Percentiles rank a stretch among this genome's conserved stretches.
These are phyloP conservation scores for Pyropia haitanensis DNA, from an alignment of 23 red algal species.

Conservation along the genomic window DNA sequence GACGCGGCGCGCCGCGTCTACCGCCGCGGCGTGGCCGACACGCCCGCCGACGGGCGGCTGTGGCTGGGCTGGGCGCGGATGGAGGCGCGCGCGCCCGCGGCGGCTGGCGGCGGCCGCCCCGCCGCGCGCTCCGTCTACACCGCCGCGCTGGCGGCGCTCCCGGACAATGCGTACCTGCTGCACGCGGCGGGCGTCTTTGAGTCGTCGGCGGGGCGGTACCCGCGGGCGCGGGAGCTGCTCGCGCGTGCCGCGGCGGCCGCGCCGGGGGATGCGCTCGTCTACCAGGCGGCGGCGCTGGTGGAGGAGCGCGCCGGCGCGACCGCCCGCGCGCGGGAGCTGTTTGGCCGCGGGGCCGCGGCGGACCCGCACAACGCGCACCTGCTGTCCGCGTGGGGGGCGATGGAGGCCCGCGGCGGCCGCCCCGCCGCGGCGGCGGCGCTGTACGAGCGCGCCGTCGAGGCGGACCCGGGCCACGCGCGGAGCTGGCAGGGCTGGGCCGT, in stretches of 20 bases:
- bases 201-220: conserved; percentile 8
- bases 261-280: conserved; percentile 37
- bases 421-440: conserved; percentile 13
- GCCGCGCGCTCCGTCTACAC: conserved; percentile 4
- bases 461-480: conserved; percentile 29
- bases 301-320: conserved; percentile 42
- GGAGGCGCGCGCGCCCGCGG: conserved; percentile 2
- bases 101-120: neutral
- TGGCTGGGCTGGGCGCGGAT: conserved; percentile 11
- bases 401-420: conserved; percentile 12
- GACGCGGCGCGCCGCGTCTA: too few species aligned
- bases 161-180: conserved; percentile 29
- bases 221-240: conserved; percentile 40
- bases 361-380: conserved; percentile 30
- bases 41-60: neutral
- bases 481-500: conserved; percentile 77
- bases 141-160: neutral
- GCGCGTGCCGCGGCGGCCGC: conserved; percentile 11
- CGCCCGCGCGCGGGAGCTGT: conserved; percentile 18
- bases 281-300: conserved; percentile 55
- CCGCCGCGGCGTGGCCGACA: too few species aligned
- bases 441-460: conserved; percentile 39
- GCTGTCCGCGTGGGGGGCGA: conserved; percentile 49
- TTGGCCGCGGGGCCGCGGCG: conserved; percentile 7
- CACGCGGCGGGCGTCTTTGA: conserved; percentile 81